phyloP scores from a whole-genome alignment of 2,329 filamentous ascomycete species.

The Trichoderma cornu-damae region DNA sequence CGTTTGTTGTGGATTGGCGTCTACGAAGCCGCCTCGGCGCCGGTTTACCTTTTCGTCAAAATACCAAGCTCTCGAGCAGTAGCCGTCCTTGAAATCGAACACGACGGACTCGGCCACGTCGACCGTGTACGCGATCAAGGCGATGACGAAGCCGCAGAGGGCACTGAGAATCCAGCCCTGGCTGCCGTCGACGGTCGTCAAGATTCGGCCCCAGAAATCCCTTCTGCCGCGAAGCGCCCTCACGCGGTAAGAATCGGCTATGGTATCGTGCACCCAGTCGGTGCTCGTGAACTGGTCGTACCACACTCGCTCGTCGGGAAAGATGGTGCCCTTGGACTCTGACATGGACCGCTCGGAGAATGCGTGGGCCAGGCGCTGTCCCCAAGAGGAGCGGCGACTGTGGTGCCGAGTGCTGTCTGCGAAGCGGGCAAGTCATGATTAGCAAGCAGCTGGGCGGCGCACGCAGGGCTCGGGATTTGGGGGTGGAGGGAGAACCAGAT shows the following conservation, averaged over 20 bases:
- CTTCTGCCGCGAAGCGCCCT: constrained; percentile 76
- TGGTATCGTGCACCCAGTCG: constrained; percentile 97
- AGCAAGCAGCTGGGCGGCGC: too few relatives aligned
- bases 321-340: constrained; percentile 61
- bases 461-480: too few relatives aligned
- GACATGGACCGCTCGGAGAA: constrained; percentile 54
- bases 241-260: constrained; percentile 85
- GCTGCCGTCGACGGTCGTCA: constrained; percentile 73
- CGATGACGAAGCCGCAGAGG: constrained; percentile 80
- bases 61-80: constrained; percentile 69
- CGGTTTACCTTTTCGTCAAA: constrained; percentile 63
- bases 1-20: too few relatives aligned
- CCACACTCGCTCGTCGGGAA: constrained; percentile 85
- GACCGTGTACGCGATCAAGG: constrained; percentile 79
- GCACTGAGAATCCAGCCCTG: constrained; percentile 95
- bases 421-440: background rate
- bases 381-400: constrained; percentile 54
- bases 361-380: constrained; percentile 57
- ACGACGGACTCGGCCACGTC: constrained; percentile 79
- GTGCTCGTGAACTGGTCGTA: constrained; percentile 98
- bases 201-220: constrained; percentile 75
- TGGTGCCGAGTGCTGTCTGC: constrained; percentile 46
- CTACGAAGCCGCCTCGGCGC: too few relatives aligned
- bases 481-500: too few relatives aligned
- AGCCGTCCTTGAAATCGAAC: constrained; percentile 89